Conservation (phyloP, 805 yeast genomes). For the Jamesozyma piceae region DNA sequence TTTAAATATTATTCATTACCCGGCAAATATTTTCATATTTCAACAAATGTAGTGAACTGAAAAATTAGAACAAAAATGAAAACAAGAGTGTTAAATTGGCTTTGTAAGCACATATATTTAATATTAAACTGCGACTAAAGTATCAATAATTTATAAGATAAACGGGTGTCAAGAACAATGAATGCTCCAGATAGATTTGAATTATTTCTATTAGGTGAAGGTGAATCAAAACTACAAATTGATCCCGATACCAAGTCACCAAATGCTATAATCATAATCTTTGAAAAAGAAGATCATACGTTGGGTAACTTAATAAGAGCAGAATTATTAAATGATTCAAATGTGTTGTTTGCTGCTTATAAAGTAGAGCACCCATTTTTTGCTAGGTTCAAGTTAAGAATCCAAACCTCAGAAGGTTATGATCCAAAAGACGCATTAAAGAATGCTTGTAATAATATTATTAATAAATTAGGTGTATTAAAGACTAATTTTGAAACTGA, state of each 20-base stretch:
- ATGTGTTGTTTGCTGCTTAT: conserved; percentile 94
- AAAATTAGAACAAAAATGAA: no score
- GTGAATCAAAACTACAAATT: conserved; percentile 83
- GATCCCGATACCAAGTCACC: conserved; percentile 94
- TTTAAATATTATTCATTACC: no score
- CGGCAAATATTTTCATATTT: no score
- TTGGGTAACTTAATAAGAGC: conserved; percentile 82
- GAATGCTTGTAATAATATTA: conserved; percentile 79
- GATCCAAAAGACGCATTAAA: conserved; percentile 83
- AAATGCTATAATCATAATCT: conserved; percentile 83
- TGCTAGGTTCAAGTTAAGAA: conserved; percentile 87
- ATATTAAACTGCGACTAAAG: neutral
- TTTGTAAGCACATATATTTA: no score
- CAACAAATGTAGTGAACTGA: no score
- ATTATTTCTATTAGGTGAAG: conserved; percentile 93
- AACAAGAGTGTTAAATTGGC: no score
- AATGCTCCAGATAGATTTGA: conserved; percentile 99
- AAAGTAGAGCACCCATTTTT: conserved; percentile 96
- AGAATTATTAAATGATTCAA: conserved; percentile 74
- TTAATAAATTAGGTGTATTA: conserved; percentile 66
- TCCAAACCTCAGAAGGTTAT: conserved; percentile 93
- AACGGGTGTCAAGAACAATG: conserved; percentile 45
- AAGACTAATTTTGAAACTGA: conserved; percentile 77
- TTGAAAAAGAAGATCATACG: conserved; percentile 97
- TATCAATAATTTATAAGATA: neutral